These are phyloP conservation scores for Lichtheimia ornata DNA, from an alignment of 371 early-diverging fungal species.

Conservation along the genomic window DNA sequence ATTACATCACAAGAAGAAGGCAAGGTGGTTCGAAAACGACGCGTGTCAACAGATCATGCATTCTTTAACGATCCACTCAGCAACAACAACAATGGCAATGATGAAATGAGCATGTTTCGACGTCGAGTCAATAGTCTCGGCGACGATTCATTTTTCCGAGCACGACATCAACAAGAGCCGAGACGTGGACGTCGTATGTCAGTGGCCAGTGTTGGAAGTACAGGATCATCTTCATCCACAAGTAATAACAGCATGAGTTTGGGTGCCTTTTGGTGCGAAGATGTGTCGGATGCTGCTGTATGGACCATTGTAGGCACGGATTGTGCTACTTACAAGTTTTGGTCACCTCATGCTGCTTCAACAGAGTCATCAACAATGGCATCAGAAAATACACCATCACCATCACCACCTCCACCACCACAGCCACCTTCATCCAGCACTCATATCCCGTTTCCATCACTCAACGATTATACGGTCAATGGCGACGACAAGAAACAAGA, in stretches of 20 bases:
- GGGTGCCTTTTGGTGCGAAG: conserved; percentile 73
- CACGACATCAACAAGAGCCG: not conserved
- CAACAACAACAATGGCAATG: not conserved
- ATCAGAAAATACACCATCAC: not conserved
- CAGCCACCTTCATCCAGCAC: conserved; percentile 17
- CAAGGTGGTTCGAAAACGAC: conserved; percentile 46
- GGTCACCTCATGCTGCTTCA: conserved; percentile 36
- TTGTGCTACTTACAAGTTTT: conserved; percentile 75
- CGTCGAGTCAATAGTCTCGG: conserved; percentile 24
- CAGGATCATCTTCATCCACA: not conserved
- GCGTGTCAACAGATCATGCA: conserved; percentile 37
- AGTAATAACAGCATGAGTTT: conserved; percentile 19
- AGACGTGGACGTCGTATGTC: conserved; percentile 15
- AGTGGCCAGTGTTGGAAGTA: conserved; percentile 19
- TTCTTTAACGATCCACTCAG: conserved; percentile 4
- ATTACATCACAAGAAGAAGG: conserved; percentile 34
- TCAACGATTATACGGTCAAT: conserved; percentile 19
- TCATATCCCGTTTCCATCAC: conserved; percentile 18
- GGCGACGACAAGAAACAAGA: not conserved
- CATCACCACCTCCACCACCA: conserved; percentile 14
- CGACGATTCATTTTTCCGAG: conserved; percentile 5
- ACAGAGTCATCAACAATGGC: not conserved
- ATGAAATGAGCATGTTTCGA: conserved; percentile 9
- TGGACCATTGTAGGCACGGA: conserved; percentile 90
- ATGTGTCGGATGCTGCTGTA: conserved; percentile 83